Evolutionary conservation across 495 filamentous ascomycete genomes (phyloP), one percentile per base, ranked within the genome.

Genomic region (Hypoxylon trugodes): DNA sequence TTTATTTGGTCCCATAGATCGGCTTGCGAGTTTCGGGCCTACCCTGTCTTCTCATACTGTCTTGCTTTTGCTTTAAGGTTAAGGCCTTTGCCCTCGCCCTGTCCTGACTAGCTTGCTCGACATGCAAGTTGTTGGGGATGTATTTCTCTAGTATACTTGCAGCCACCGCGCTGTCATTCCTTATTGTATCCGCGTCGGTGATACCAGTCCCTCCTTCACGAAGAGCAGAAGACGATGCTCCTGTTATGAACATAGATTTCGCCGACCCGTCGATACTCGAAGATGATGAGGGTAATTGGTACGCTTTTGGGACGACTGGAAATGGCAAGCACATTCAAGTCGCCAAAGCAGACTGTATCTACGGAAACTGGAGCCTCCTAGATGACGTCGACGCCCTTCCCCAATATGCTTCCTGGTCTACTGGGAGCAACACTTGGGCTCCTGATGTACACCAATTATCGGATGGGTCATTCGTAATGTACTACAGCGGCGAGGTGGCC

Each of bases 401-500:
- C 6, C 3, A 46, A 9, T 25, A 68, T 4, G 73, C 69, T 4
- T 4, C 59, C 24, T 77, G 76, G 76, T 66, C 74, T 5, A 54
- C 63, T 0, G 63, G 59, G 4, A 49, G 53, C 1, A 69, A 74
- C n/a, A 73, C 74, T 7, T 86, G 82, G 82, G 82, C 83, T 1
- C 83, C 82, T 5, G 79, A 81, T 54, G 75, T 86, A 0, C 71
- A 72, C 18, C 56, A 70, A 38, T 36, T 73, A 21, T 37, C 47
- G 0, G 73, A 24, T 7, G 81, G 79, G 16, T 73, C 62, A 40
- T 89, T 80, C 70, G 76, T 87, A 8, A 79, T 89, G 76, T 88
- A 87, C 73, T 88, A 84, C 68, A 80, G 79, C 16, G 84, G 77
- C n/a, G 72, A 78, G 53, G 71, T 76, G 16, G 70, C 74, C 21